Base-by-base conservation (phyloP, 768 basidiomycete species). In the Tricholoma hemisulphureum region DNA sequence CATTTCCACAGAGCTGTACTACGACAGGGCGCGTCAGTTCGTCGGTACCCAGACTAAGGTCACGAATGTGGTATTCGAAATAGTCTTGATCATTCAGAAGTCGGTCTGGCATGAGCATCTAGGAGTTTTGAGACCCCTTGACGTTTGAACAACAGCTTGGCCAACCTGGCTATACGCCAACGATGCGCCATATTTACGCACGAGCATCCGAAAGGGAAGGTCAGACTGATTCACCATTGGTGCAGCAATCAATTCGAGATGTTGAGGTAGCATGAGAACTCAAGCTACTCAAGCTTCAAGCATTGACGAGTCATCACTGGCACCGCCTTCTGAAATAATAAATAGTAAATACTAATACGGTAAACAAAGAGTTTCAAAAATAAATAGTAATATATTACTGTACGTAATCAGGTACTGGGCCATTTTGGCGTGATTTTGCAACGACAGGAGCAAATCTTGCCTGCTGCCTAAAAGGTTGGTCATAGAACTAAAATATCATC, bases 151-250 rank as follows among this genome's bases (percentile, higher is more conserved):
- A n/a, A n/a, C n/a, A 41, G 20, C 21, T 20, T 32, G 32, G 37
- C 37, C 8, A n/a, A 39, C 37, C 45, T 92, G 89, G 3, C 90
- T 88, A 71, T 88, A 91, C 14, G 83, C 75, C 62, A 85, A 66
- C 1, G 88, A 89, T 24, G 87, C 82, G 18, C 86, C 85, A 69
- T 91, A 79, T 58, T 73, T 75, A 55, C 81, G 78, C 3, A 82
- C 81, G 52, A 91, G 78, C 11, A 81, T 61, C 31, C 90, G 80
- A 64, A 91, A 92, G 1, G 90, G 87, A 0, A 87, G 77, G 62
- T 93, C 90, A 24, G 88, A 89, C 66, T 91, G 89, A 58, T 88
- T 85, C 57, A 92, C 81, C 89, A 91, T 91, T 2, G 88, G 89
- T 6, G 89, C 88, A 6, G 86, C 78, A 53, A 89, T 79, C 56